phyloP scores from a whole-genome alignment of 768 basidiomycete species.

The Collybia sordida region DNA sequence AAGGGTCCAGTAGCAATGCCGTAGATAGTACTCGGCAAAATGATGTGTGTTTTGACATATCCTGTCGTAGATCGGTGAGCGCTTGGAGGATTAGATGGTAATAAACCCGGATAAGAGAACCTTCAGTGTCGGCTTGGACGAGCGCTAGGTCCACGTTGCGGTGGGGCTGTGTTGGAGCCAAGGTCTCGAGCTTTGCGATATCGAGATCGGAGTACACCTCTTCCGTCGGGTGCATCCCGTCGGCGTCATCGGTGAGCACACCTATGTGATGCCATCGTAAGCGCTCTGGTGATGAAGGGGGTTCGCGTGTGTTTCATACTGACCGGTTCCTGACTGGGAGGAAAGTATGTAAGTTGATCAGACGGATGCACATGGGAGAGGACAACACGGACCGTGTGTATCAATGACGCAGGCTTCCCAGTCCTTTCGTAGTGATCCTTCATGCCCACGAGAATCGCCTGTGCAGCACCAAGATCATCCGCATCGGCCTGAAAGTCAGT shows the following conservation, averaged over 20 bases:
- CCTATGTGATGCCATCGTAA: conserved; percentile 27
- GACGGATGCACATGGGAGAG: not conserved
- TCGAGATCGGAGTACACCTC: conserved; percentile 52
- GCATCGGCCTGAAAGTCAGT: conserved; percentile 31
- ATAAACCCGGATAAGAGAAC: conserved; percentile 20
- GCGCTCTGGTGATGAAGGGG: not conserved
- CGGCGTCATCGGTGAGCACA: conserved; percentile 40
- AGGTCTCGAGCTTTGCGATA: conserved; percentile 37
- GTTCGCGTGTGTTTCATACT: not conserved
- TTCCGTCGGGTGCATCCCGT: conserved; percentile 36
- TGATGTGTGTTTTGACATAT: conserved; percentile 35
- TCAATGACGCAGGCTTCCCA: conserved; percentile 30
- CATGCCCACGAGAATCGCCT: conserved; percentile 37
- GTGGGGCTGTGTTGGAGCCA: conserved; percentile 46
- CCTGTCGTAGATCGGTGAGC: conserved; percentile 6
- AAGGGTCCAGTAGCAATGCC: conserved; percentile 49
- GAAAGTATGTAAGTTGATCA: conserved; percentile 2
- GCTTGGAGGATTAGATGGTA: not conserved
- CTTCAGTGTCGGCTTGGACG: conserved; percentile 47
- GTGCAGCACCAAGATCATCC: conserved; percentile 35
- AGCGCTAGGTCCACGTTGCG: conserved; percentile 49
- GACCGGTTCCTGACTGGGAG: conserved; percentile 32
- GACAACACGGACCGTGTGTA: conserved; percentile 39
- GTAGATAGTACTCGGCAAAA: conserved; percentile 60
- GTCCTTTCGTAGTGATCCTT: conserved; percentile 33